Percentiles rank a stretch among this genome's conserved stretches.
These are phyloP conservation scores for Ustilago vetiveriae DNA, from an alignment of 1,284 basidiomycete genomes.

Conservation along the genomic window DNA sequence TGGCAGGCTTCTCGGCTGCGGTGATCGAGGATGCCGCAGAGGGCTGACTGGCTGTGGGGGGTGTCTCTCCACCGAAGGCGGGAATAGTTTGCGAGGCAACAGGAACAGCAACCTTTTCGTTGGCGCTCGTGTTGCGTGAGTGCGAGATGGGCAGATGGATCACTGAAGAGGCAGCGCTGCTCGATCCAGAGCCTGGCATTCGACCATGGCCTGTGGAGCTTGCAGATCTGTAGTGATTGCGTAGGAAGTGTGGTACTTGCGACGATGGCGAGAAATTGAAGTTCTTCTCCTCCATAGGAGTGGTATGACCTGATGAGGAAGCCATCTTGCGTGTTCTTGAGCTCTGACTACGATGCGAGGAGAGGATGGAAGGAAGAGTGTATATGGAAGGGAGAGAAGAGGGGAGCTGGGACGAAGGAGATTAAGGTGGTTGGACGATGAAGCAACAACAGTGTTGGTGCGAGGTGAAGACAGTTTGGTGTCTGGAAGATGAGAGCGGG, in stretches of 20 bases:
- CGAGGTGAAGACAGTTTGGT: neutral
- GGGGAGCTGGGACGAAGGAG: neutral
- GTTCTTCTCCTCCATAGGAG: conserved; percentile 23
- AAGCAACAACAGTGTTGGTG: neutral
- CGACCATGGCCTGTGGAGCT: conserved; percentile 9
- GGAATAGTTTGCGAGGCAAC: conserved; percentile 7
- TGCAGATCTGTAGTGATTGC: conserved; percentile 19
- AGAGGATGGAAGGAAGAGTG: neutral
- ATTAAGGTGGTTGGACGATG: neutral
- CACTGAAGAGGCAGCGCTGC: conserved; percentile 24
- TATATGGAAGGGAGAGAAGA: conserved; percentile 7
- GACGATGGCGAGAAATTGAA: conserved; percentile 28
- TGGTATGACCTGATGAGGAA: conserved; percentile 16
- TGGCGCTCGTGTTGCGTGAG: conserved; percentile 8
- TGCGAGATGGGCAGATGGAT: conserved; percentile 16
- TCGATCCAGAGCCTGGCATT: conserved; percentile 9
- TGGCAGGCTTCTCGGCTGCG: conserved; percentile 5
- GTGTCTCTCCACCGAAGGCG: conserved; percentile 2
- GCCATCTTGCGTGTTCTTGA: conserved; percentile 7
- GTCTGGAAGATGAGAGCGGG: neutral
- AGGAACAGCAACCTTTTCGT: conserved; percentile 11
- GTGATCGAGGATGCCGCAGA: conserved; percentile 16
- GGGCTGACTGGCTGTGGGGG: neutral
- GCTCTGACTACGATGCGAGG: neutral
- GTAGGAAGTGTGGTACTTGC: conserved; percentile 30